Evolutionary conservation across 2,329 filamentous ascomycete species (phyloP).

Genomic region (Epichloe scottii): DNA sequence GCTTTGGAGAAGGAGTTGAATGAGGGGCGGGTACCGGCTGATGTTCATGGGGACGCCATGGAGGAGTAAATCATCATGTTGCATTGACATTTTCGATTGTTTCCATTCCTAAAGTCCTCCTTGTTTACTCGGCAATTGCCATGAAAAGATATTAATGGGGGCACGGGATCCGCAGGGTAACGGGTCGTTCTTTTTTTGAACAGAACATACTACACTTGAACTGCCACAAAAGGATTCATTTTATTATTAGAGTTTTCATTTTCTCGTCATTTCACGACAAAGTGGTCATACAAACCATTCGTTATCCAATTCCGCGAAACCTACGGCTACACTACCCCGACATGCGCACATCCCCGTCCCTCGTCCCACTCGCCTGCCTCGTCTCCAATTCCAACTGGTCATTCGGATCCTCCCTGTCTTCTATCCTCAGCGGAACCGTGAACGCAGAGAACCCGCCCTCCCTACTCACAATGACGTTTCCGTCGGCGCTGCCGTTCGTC

Average conservation of each 20-base stretch:
- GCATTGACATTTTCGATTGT: too few species aligned
- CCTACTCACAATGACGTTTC: slow-evolving; percentile 18
- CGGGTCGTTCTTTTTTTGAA: background rate
- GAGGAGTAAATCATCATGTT: slow-evolving; percentile 35
- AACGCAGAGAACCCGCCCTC: slow-evolving; percentile 8
- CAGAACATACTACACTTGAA: too few species aligned
- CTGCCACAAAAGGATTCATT: too few species aligned
- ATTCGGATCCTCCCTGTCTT: slow-evolving; percentile 30
- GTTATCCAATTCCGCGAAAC: background rate
- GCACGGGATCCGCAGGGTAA: too few species aligned
- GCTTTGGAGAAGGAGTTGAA: slow-evolving; percentile 82
- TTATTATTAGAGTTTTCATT: too few species aligned
- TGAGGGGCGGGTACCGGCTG: slow-evolving; percentile 72
- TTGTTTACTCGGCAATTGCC: too few species aligned
- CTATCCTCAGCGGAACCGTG: slow-evolving; percentile 11
- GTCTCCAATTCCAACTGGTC: slow-evolving; percentile 44
- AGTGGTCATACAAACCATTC: too few species aligned
- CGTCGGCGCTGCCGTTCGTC: slow-evolving; percentile 11
- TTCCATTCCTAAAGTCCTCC: too few species aligned
- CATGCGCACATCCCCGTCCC: slow-evolving; percentile 48
- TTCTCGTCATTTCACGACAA: too few species aligned
- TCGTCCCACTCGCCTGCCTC: slow-evolving; percentile 28
- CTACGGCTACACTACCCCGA: slow-evolving; percentile 26
- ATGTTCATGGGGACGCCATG: slow-evolving; percentile 45
- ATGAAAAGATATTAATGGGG: too few species aligned